Percentiles rank a stretch among this genome's conserved stretches.
These are phyloP conservation scores for Wallacemonas sp. DNA, from an alignment of 208 protist species.

Conservation along the genomic window DNA sequence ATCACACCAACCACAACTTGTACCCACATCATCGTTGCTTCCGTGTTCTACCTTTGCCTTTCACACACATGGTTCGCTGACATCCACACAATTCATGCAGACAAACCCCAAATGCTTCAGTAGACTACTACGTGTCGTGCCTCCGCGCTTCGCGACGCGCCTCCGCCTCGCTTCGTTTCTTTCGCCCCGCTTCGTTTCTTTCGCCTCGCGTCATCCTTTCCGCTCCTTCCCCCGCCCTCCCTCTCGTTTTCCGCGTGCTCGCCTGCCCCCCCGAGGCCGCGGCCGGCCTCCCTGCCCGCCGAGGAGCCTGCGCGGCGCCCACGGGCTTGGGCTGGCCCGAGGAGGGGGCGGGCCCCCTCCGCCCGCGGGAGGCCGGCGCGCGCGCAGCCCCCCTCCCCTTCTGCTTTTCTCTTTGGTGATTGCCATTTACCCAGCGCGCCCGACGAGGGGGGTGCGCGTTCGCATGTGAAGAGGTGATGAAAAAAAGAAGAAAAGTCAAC, in stretches of 20 bases:
- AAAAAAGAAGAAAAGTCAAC: not conserved
- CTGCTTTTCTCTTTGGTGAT: not conserved
- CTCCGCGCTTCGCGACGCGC: no score
- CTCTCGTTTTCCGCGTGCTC: conserved; percentile 19
- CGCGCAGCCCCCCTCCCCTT: not conserved
- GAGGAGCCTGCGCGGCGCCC: not conserved
- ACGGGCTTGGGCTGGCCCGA: not conserved
- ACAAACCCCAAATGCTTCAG: no score
- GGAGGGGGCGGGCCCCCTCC: not conserved
- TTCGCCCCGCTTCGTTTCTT: no score
- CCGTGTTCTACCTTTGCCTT: no score
- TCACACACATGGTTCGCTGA: no score
- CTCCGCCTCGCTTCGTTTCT: no score
- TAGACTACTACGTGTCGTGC: no score
- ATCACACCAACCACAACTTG: no score
- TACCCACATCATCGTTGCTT: not conserved
- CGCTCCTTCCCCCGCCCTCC: no score
- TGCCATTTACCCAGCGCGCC: not conserved
- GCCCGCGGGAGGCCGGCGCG: not conserved
- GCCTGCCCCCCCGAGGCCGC: conserved; percentile 3
- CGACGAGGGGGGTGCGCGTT: not conserved
- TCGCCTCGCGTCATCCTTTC: no score
- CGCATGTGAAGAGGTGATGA: not conserved
- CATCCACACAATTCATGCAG: no score
- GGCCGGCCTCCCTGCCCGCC: no score